phyloP scores from a whole-genome alignment of 805 yeast genomes.

The Priceomyces medius region DNA sequence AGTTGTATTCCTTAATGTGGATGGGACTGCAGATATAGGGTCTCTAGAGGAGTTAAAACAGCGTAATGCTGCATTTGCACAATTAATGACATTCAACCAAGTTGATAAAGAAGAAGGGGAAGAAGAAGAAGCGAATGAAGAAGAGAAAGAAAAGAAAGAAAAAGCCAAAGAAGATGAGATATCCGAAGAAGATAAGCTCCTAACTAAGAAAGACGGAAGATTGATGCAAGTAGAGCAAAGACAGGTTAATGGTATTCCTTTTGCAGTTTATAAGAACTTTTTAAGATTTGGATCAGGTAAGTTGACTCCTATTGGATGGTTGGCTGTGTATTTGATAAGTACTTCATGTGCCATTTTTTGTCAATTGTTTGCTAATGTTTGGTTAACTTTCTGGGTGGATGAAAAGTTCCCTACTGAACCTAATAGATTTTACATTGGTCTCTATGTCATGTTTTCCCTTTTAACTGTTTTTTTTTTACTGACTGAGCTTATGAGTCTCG shows the following conservation, averaged over 20 bases:
- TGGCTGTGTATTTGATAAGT: constrained; percentile 5
- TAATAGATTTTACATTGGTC: constrained; percentile 14
- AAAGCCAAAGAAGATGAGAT: not conserved
- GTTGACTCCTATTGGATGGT: constrained; percentile 7
- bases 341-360: constrained; percentile 14
- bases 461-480: constrained; percentile 13
- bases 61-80: constrained; percentile 30
- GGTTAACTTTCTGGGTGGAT: constrained; percentile 24
- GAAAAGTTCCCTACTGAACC: constrained; percentile 10
- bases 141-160: constrained; percentile 3
- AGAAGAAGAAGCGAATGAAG: constrained; percentile 11
- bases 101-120: constrained; percentile 5
- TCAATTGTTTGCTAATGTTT: constrained; percentile 19
- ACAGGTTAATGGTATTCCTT: constrained; percentile 15
- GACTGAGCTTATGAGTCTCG: constrained; percentile 9
- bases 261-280: constrained; percentile 13
- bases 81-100: constrained; percentile 32
- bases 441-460: constrained; percentile 17
- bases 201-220: constrained; percentile 6
- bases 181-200: constrained; percentile 2
- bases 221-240: constrained; percentile 17
- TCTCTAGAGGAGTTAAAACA: constrained; percentile 51
- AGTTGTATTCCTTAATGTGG: constrained; percentile 63
- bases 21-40: constrained; percentile 59
- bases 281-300: constrained; percentile 15